Percentiles rank a stretch among this genome's conserved stretches.
Conservation (phyloP, 2,329 filamentous ascomycete genomes). For the Albophoma yamanashiensis region DNA sequence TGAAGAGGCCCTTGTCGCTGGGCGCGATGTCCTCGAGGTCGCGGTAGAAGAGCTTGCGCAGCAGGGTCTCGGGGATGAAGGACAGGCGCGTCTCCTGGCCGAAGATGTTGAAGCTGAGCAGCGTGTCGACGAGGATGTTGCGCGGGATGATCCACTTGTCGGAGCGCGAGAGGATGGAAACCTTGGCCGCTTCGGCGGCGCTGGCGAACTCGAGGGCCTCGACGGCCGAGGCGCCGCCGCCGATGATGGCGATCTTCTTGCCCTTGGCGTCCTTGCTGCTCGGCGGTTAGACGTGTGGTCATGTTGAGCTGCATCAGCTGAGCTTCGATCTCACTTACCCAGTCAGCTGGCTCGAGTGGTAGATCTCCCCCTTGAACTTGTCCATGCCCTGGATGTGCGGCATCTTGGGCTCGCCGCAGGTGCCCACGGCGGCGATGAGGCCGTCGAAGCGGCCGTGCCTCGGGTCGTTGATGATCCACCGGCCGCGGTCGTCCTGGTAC, state of each 20-base stretch:
- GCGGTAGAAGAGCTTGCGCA: slow-evolving; percentile 73
- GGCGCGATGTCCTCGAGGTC: slow-evolving; percentile 68
- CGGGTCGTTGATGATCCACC: slow-evolving; percentile 69
- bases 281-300: slow-evolving; percentile 9
- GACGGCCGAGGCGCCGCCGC: slow-evolving; percentile 70
- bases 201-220: slow-evolving; percentile 75
- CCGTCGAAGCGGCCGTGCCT: slow-evolving; percentile 67
- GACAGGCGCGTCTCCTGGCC: slow-evolving; percentile 66
- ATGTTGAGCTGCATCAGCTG: neutral
- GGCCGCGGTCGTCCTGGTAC: slow-evolving; percentile 55
- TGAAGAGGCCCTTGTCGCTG: slow-evolving; percentile 62
- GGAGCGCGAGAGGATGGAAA: slow-evolving; percentile 62
- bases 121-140: slow-evolving; percentile 61
- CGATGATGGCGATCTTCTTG: slow-evolving; percentile 68
- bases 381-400: slow-evolving; percentile 60
- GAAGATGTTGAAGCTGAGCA: slow-evolving; percentile 69
- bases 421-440: slow-evolving; percentile 67
- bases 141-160: slow-evolving; percentile 86
- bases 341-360: slow-evolving; percentile 66
- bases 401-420: slow-evolving; percentile 69
- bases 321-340: slow-evolving; percentile 24
- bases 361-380: slow-evolving; percentile 59
- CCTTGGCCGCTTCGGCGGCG: slow-evolving; percentile 52
- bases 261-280: slow-evolving; percentile 53
- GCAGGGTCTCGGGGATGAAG: slow-evolving; percentile 66